Evolutionary conservation across 2,329 filamentous ascomycete species (phyloP).

Genomic region (Fonsecaea pugnacius): DNA sequence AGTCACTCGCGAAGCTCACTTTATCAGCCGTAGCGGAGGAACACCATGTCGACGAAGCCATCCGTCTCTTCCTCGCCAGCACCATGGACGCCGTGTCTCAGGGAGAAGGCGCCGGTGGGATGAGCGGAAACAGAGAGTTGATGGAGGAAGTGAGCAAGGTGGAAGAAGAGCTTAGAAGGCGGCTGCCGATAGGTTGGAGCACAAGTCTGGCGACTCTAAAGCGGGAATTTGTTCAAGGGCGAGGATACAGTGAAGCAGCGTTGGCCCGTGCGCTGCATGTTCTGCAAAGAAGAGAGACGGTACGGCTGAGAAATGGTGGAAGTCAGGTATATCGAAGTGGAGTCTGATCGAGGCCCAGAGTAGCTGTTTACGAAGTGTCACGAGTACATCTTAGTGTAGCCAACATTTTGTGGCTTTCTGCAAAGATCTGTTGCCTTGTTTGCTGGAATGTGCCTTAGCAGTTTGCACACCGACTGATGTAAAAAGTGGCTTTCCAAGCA

Average conservation of each 20-base stretch:
- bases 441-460: background rate
- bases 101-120: constrained; percentile 67
- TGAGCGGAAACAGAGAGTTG: constrained; percentile 74
- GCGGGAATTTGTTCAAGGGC: constrained; percentile 88
- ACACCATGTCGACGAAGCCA: constrained; percentile 93
- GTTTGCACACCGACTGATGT: background rate
- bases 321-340: constrained; percentile 55
- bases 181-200: constrained; percentile 93
- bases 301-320: constrained; percentile 55
- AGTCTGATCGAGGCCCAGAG: constrained; percentile 40
- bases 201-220: constrained; percentile 84
- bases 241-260: constrained; percentile 84
- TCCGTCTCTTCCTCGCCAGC: constrained; percentile 90
- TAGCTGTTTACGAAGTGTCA: constrained; percentile 22
- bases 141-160: constrained; percentile 87
- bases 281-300: constrained; percentile 81
- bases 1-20: constrained; percentile 89
- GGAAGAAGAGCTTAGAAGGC: constrained; percentile 83
- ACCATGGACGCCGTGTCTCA: constrained; percentile 98
- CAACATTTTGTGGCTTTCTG: background rate
- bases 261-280: constrained; percentile 84
- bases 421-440: background rate
- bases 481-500: background rate
- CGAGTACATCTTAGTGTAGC: background rate
- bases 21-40: constrained; percentile 86